These are phyloP conservation scores for Chalciporus sphaerocephalus DNA, from an alignment of 768 basidiomycete species.

Conservation along the genomic window DNA sequence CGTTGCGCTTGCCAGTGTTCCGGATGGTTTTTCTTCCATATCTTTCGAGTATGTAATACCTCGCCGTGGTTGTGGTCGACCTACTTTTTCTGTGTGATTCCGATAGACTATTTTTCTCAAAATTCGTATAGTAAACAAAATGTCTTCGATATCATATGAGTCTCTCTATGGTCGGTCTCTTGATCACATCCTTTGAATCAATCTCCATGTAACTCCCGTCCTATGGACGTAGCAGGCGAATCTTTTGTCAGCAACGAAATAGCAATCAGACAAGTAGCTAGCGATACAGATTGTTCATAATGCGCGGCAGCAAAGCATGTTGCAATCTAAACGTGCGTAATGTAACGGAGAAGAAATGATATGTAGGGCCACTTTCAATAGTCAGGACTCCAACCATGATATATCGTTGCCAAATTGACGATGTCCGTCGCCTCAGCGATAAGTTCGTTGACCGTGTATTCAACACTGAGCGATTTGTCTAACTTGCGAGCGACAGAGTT, in stretches of 20 bases:
- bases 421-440: slow-evolving; percentile 83
- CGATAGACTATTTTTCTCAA: slow-evolving; percentile 23
- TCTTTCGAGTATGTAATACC: slow-evolving; percentile 32
- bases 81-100: slow-evolving; percentile 13
- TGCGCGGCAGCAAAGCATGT: too few relatives aligned
- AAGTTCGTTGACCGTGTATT: slow-evolving; percentile 90
- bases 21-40: slow-evolving; percentile 18
- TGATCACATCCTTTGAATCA: slow-evolving; percentile 10
- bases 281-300: too few relatives aligned
- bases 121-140: slow-evolving; percentile 12
- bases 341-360: too few relatives aligned
- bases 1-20: neutral
- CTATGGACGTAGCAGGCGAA: slow-evolving; percentile 3
- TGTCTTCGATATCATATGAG: neutral
- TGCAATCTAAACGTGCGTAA: too few relatives aligned
- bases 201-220: slow-evolving; percentile 9
- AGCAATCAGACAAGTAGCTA: slow-evolving; percentile 1
- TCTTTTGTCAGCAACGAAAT: too few relatives aligned
- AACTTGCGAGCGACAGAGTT: slow-evolving; percentile 77
- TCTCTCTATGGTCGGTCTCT: neutral
- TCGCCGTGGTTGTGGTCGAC: slow-evolving; percentile 17
- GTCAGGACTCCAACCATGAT: slow-evolving; percentile 46
- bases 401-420: slow-evolving; percentile 76
- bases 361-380: too few relatives aligned
- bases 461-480: slow-evolving; percentile 79